Evolutionary conservation across 1,139 yeast species (phyloP).

Genomic region (Meyerozyma sp.): DNA sequence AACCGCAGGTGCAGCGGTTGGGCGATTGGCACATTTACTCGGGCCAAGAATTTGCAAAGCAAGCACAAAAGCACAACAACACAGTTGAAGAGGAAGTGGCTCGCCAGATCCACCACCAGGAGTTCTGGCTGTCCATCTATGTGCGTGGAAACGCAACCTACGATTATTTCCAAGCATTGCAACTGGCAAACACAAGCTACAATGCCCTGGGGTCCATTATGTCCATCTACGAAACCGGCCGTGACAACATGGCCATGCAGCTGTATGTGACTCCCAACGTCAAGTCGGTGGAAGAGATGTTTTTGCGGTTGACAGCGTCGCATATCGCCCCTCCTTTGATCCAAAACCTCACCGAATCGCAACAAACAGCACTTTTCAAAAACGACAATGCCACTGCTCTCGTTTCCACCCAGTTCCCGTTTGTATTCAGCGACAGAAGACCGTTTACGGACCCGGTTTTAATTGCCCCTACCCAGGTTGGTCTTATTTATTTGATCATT

Average conservation of each 20-base stretch:
- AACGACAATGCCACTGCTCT: slow-evolving; percentile 3
- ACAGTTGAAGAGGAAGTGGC: slow-evolving; percentile 23
- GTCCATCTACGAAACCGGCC: slow-evolving; percentile 10
- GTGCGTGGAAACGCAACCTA: slow-evolving; percentile 36
- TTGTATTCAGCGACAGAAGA: slow-evolving; percentile 5
- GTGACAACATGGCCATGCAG: slow-evolving; percentile 9
- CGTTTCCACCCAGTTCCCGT: slow-evolving; percentile 6
- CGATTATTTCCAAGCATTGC: slow-evolving; percentile 1
- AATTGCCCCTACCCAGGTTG: slow-evolving; percentile 12
- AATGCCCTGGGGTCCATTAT: slow-evolving; percentile 6
- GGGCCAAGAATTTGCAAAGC: slow-evolving; percentile 9
- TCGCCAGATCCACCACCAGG: slow-evolving; percentile 38
- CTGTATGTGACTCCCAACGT: slow-evolving; percentile 6
- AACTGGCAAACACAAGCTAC: slow-evolving; percentile 6
- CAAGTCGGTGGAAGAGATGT: not conserved
- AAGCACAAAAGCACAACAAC: slow-evolving; percentile 13
- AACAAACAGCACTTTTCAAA: slow-evolving; percentile 3
- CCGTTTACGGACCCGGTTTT: slow-evolving; percentile 10
- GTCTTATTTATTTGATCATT: slow-evolving; percentile 12
- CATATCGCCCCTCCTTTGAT: slow-evolving; percentile 4
- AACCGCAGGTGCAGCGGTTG: slow-evolving; percentile 12
- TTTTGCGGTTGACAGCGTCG: slow-evolving; percentile 3
- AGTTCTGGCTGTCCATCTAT: slow-evolving; percentile 40
- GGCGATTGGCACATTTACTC: slow-evolving; percentile 20
- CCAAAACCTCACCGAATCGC: slow-evolving; percentile 3